Conservation (phyloP, 106 monocot species). For the Dioscorea zingiberensis region DNA sequence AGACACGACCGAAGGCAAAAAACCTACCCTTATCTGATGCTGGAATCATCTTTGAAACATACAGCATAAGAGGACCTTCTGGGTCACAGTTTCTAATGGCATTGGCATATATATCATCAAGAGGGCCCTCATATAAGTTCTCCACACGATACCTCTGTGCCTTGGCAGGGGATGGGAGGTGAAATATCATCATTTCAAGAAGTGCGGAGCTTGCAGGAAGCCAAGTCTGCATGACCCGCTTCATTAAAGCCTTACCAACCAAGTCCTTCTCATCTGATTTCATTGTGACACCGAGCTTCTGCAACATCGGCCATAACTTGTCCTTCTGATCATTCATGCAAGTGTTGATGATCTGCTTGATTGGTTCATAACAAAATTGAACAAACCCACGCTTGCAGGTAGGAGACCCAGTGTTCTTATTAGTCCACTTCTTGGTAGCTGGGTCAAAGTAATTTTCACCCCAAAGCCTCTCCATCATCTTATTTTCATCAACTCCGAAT, state of each 20-base stretch:
- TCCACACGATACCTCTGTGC: conserved; percentile 34
- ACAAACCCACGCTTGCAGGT: conserved; percentile 13
- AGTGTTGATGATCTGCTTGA: conserved; percentile 13
- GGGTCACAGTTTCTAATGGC: conserved; percentile 33
- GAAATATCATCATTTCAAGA: conserved; percentile 33
- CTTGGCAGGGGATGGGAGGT: conserved; percentile 21
- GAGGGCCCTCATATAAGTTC: conserved; percentile 24
- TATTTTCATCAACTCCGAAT: conserved; percentile 8
- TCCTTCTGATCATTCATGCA: conserved; percentile 22
- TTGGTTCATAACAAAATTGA: conserved; percentile 19
- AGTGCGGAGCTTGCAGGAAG: conserved; percentile 21
- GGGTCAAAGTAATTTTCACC: conserved; percentile 19
- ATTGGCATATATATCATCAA: conserved; percentile 28
- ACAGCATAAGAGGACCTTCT: conserved; percentile 30
- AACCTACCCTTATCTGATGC: conserved; percentile 35
- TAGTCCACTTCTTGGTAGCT: conserved; percentile 18
- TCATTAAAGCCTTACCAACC: conserved; percentile 28
- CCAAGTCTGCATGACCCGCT: conserved; percentile 28
- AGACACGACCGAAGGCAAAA: conserved; percentile 30
- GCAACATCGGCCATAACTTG: conserved; percentile 14
- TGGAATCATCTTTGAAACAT: conserved; percentile 33
- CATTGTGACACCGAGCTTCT: conserved; percentile 23
- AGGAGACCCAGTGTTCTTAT: conserved; percentile 7
- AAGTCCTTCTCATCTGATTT: conserved; percentile 28
- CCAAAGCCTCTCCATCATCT: conserved; percentile 10